A percentile compares a stretch with the other conserved stretches of the same genome.
These are phyloP conservation scores for Polygonum maritimum DNA, from an alignment of 148 eudicot species.

Conservation along the genomic window DNA sequence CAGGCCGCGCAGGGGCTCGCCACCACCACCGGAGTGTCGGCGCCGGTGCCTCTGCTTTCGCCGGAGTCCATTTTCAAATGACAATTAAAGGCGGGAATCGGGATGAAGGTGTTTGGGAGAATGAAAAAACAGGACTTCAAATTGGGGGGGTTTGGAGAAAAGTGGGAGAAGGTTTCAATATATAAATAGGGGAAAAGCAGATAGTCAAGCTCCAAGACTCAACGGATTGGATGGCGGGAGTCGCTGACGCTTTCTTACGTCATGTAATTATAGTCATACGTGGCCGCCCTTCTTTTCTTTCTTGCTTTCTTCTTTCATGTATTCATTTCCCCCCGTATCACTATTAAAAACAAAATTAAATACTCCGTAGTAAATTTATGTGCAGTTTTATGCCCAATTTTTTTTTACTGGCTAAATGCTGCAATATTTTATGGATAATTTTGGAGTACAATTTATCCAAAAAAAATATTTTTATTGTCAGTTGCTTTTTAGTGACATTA, in stretches of 20 bases:
- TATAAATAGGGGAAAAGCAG: conserved; percentile 2
- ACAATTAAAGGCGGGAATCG: neutral
- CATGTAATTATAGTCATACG: neutral
- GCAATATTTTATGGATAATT: too few species aligned
- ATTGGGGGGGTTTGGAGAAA: neutral
- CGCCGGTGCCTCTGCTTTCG: neutral
- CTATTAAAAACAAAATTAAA: too few species aligned
- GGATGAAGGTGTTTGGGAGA: too few species aligned
- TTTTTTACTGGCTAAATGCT: too few species aligned
- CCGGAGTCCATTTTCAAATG: neutral
- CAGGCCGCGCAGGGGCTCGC: conserved; percentile 63
- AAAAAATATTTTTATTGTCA: too few species aligned
- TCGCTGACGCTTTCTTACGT: neutral
- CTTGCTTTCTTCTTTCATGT: neutral
- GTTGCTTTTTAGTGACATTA: too few species aligned
- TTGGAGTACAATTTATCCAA: too few species aligned
- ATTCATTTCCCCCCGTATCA: too few species aligned
- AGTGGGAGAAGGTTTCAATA: conserved; percentile 3
- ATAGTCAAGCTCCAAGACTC: neutral
- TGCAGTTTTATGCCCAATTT: too few species aligned
- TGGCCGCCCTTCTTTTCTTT: neutral
- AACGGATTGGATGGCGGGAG: neutral
- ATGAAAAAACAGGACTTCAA: neutral
- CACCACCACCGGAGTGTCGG: neutral
- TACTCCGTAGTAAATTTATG: too few species aligned